Conservation (phyloP, 176 grass and related monocot species). For the Hordeum marinum region DNA sequence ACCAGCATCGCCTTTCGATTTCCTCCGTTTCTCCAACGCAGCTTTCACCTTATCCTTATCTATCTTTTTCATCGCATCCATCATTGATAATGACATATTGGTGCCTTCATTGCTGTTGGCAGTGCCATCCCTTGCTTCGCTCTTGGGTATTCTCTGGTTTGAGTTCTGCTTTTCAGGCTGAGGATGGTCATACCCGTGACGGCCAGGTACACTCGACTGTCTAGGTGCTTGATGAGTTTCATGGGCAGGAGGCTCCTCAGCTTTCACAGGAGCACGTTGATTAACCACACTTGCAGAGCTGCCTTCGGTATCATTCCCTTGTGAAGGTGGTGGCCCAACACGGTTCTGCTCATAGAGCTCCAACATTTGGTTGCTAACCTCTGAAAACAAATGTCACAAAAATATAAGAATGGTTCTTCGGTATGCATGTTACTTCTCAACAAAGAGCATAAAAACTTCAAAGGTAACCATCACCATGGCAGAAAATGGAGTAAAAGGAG, state of each 20-base stretch:
- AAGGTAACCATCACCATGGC: neutral
- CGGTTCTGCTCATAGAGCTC: slow-evolving; percentile 79
- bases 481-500: slow-evolving; percentile 1
- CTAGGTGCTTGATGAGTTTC: slow-evolving; percentile 33
- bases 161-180: slow-evolving; percentile 50
- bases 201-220: neutral
- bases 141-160: slow-evolving; percentile 30
- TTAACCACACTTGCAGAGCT: slow-evolving; percentile 59
- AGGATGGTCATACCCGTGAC: slow-evolving; percentile 27
- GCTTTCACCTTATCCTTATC: slow-evolving; percentile 85
- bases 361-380: slow-evolving; percentile 91
- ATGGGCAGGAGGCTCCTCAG: slow-evolving; percentile 48
- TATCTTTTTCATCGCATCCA: slow-evolving; percentile 74
- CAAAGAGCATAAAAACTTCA: neutral
- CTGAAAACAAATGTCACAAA: slow-evolving; percentile 29
- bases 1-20: slow-evolving; percentile 50
- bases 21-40: slow-evolving; percentile 65
- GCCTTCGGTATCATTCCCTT: slow-evolving; percentile 65
- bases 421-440: neutral
- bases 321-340: slow-evolving; percentile 31
- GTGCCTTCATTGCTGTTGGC: slow-evolving; percentile 33
- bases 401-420: neutral
- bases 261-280: slow-evolving; percentile 40
- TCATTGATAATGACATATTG: slow-evolving; percentile 45
- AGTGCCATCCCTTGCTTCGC: slow-evolving; percentile 24